Evolutionary conservation across 768 basidiomycete genomes (phyloP), one percentile per base, ranked within the genome.

Genomic region (Tylopilus intermedius): DNA sequence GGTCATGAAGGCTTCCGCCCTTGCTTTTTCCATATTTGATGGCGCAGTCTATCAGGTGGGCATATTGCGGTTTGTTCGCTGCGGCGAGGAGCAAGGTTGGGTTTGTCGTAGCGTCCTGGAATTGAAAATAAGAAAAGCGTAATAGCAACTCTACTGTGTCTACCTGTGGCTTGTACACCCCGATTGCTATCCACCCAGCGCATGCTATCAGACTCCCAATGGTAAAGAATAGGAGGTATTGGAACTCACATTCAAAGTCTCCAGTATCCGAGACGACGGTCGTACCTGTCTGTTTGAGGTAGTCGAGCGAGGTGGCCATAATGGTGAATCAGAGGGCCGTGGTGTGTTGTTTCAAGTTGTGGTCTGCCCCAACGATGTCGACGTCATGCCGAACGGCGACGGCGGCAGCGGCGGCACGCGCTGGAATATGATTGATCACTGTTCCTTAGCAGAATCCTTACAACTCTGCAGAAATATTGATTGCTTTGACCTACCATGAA

Each of bases 261-360:
- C 94, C 94, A 52, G 92, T 90, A 78, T 98, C 94, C 41, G 89
- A 91, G 67, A 94, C 91, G 69, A 97, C 92, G 62, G 86, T 84
- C 63, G 94, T 97, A 60, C 93, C 93, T 61, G 86, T 86, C 64
- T 85, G 78, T 68, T 94, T 94, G 63, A 94, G 87, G 51, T 73
- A 72, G 68, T 89, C 86, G 59, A 90, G 84, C 33, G 88, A 87
- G 62, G 78, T 88, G 59, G 84, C 74, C 86, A 88, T 89, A 64
- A 60, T 75, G 68, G 37, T 38, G n/a, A 18, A 38, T n/a, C 8
- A 38, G n/a, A 18, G 18, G 18, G 8, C 11, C 35, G 15, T 15
- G 7, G 14, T 37, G 14, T 33, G 33, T 2, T 33, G 33, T 15
- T 3, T 18, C 18, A 18, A 18, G 18, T 18, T n/a, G 37, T 37